Evolutionary conservation across 306 rosid genomes (phyloP).

Genomic region (Fagus sylvatica): DNA sequence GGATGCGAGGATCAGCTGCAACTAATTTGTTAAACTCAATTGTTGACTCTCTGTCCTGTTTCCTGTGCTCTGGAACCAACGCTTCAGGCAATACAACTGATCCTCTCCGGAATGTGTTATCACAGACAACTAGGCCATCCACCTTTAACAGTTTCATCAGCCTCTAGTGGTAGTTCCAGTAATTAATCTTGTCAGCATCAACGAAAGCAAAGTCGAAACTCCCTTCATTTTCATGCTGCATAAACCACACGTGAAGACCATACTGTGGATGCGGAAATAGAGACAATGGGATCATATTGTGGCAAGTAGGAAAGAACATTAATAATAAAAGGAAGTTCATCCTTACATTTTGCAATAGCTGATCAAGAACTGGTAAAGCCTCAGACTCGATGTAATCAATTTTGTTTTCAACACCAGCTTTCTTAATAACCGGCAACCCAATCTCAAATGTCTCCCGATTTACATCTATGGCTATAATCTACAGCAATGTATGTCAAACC

Average conservation of each 20-base stretch:
- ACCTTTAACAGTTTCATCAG: conserved; percentile 48
- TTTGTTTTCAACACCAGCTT: conserved; percentile 69
- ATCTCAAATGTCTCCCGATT: conserved; percentile 47
- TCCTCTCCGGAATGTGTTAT: conserved; percentile 66
- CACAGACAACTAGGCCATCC: conserved; percentile 50
- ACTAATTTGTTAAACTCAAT: conserved; percentile 46
- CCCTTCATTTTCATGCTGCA: conserved; percentile 47
- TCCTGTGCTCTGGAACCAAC: conserved; percentile 21
- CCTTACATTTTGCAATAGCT: conserved; percentile 49
- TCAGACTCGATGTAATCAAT: conserved; percentile 53
- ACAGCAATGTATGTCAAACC: conserved; percentile 5
- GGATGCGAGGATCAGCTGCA: conserved; percentile 42
- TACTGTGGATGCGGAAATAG: neutral
- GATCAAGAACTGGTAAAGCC: conserved; percentile 54
- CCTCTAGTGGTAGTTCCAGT: conserved; percentile 57
- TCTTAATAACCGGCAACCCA: conserved; percentile 55
- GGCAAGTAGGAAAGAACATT: neutral
- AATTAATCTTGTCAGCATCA: conserved; percentile 56
- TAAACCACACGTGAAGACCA: neutral
- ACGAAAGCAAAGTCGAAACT: conserved; percentile 56
- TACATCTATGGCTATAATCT: conserved; percentile 60
- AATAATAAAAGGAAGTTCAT: neutral
- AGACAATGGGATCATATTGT: neutral
- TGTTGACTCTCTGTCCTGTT: conserved; percentile 5
- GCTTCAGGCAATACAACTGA: conserved; percentile 44